Base-by-base conservation (phyloP, 2,329 filamentous ascomycete species). In the Grosmannia clavigera region DNA sequence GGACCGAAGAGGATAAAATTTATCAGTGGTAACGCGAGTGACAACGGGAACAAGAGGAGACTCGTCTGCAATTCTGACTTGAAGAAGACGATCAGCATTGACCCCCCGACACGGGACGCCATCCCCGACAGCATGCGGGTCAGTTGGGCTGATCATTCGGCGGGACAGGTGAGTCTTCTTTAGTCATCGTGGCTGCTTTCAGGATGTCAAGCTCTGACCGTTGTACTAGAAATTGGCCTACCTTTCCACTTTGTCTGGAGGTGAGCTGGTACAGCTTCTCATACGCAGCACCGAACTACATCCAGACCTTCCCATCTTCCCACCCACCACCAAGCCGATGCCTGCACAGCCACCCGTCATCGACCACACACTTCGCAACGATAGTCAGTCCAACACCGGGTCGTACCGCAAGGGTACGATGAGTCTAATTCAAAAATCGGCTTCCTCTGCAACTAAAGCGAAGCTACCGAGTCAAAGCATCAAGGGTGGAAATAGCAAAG, bases 271-370 rank as follows among this genome's bases (percentile, higher is more conserved):
- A 55, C 80, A 81, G 58, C 76, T 90, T 33, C 74, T 90, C 43
- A 75, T 88, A 61, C 79, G 81, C 63, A 78, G 83, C 61, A 81
- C 81, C 33, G 78, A 80, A 55, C 70, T 81, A 2, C 78, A 87
- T 62, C 85, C 87, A 3, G 79, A 84, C 58, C 74, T 91, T 6
- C 81, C 85, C 5, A 75, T 91, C 58, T 90, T 88, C 66, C 79
- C 77, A 54, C 46, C 59, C 27, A 35, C 3, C 40, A 31, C 9
- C 64, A 65, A 56, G 67, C 58, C 33, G 61, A 53, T 38, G 69
- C 68, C 3, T 61, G 70, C 6, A 64, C 65, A 1, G 63, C 64
- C 40, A 27, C 16, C 11, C 11, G 29, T 27, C 2, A 27, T 10
- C 68, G 64, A 10, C 61, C 31, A 12, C 11, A 35, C 46, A 11